Evolutionary conservation across 805 yeast genomes (phyloP).

Genomic region (Metschnikowia sp.): DNA sequence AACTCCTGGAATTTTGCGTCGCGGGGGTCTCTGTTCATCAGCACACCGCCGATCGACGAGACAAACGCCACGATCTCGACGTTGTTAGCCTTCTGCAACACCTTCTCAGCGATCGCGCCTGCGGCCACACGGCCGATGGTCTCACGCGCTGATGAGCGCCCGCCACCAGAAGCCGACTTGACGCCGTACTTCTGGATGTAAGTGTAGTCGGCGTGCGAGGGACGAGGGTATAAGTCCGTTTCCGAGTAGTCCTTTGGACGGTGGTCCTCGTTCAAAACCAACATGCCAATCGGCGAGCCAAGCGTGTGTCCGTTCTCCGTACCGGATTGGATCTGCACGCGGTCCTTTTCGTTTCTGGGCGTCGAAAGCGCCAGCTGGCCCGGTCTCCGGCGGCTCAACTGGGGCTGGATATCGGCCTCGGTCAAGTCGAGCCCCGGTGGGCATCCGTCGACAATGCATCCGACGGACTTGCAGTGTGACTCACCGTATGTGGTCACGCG

Average conservation of each 20-base stretch:
- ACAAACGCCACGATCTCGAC: slow-evolving; percentile 97
- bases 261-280: slow-evolving; percentile 91
- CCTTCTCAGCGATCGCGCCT: slow-evolving; percentile 96
- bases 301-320: slow-evolving; percentile 86
- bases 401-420: slow-evolving; percentile 92
- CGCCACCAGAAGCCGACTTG: slow-evolving; percentile 96
- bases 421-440: slow-evolving; percentile 90
- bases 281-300: slow-evolving; percentile 95
- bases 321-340: slow-evolving; percentile 90
- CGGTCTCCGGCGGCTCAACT: slow-evolving; percentile 93
- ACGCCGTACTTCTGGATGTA: slow-evolving; percentile 86
- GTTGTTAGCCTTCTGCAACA: slow-evolving; percentile 66
- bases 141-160: slow-evolving; percentile 95
- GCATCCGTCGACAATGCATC: slow-evolving; percentile 97
- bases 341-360: slow-evolving; percentile 94
- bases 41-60: slow-evolving; percentile 79
- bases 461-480: slow-evolving; percentile 95
- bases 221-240: slow-evolving; percentile 94
- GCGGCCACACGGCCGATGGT: slow-evolving; percentile 99
- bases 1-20: slow-evolving; percentile 62
- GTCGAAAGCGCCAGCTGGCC: slow-evolving; percentile 92
- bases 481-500: slow-evolving; percentile 95
- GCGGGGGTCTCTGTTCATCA: slow-evolving; percentile 71
- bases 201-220: slow-evolving; percentile 96
- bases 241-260: slow-evolving; percentile 95